These are phyloP conservation scores for Chlamydomonas sphaeroides DNA, from an alignment of 139 green algal species.

Conservation along the genomic window DNA sequence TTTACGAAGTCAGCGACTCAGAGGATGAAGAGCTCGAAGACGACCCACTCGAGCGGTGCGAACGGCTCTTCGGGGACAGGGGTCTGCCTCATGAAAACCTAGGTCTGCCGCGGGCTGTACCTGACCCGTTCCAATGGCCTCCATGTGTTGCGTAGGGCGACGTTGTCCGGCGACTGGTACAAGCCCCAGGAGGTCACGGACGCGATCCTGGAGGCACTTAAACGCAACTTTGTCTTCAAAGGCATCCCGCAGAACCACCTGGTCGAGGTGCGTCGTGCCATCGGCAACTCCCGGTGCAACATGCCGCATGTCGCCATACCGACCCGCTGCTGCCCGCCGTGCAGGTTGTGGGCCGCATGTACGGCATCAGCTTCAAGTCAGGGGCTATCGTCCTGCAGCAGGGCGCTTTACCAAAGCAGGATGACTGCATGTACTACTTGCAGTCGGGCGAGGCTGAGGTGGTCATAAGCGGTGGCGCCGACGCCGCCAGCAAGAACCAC, in stretches of 20 bases:
- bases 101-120: no score
- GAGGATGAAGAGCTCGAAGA: slow-evolving; percentile 66
- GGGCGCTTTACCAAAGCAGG: slow-evolving; percentile 62
- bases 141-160: neutral
- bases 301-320: neutral
- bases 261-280: slow-evolving; percentile 46
- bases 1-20: slow-evolving; percentile 68
- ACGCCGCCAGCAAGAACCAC: slow-evolving; percentile 39
- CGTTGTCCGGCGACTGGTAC: slow-evolving; percentile 33
- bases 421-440: slow-evolving; percentile 82
- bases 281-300: neutral
- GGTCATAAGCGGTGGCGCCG: slow-evolving; percentile 65
- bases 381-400: slow-evolving; percentile 76
- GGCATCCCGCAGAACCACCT: slow-evolving; percentile 65
- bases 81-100: no score
- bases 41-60: slow-evolving; percentile 21
- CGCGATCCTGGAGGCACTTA: slow-evolving; percentile 62
- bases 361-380: slow-evolving; percentile 59
- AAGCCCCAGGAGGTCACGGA: slow-evolving; percentile 63
- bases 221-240: slow-evolving; percentile 74
- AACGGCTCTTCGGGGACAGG: no score
- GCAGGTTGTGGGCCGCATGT: slow-evolving; percentile 71
- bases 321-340: neutral
- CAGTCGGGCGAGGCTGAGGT: slow-evolving; percentile 75
- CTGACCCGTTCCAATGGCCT: no score